Base-by-base conservation (phyloP, 2,329 filamentous ascomycete genomes). In the Lasiodiplodia sp. region DNA sequence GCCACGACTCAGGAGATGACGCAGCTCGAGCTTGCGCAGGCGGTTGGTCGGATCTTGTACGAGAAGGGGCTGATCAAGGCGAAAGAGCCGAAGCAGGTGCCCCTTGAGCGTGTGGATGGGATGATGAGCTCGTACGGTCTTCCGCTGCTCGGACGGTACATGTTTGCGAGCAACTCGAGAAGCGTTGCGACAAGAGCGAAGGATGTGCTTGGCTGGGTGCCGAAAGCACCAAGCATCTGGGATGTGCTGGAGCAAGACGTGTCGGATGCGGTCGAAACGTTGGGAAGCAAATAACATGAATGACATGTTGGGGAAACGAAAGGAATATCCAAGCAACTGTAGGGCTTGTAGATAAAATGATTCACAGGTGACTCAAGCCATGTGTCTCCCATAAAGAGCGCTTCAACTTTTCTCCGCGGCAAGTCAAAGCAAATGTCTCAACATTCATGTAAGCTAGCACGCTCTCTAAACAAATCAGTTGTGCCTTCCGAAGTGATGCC, bases 131-230 rank as follows among this genome's bases (percentile, higher is more conserved):
- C 16, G 14, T 12, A 51, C 3, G 65, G 51, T 5, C 2, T 37
- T 37, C 52, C 78, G 1, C 78, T 80, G 0, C 84, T 83, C 68
- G 85, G 87, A 63, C 81, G 83, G 28, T 75, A 86, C 1, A 81
- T 84, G 6, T 90, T 87, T 85, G 89, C 89, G 0, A 78, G 86
- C 68, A 92, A 92, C 69, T 88, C 88, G 0, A 82, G 85, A 55
- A 85, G 84, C 1, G 80, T 79, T 64, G 87, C 88, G 0, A 80
- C 82, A 70, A 80, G 89, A 55, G 87, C 86, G 1, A 83, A 80
- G 37, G 85, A 86, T 71, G 74, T 86, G 40, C 74, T 92, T 8
- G 86, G 84, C 0, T 92, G 88, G 89, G 82, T 83, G 63, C 87
- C 89, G 0, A 79, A 77, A 37, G 78, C 84, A 55, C 80, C 65